phyloP scores from a whole-genome alignment of 768 basidiomycete genomes.

The Lactarius deliciosus region DNA sequence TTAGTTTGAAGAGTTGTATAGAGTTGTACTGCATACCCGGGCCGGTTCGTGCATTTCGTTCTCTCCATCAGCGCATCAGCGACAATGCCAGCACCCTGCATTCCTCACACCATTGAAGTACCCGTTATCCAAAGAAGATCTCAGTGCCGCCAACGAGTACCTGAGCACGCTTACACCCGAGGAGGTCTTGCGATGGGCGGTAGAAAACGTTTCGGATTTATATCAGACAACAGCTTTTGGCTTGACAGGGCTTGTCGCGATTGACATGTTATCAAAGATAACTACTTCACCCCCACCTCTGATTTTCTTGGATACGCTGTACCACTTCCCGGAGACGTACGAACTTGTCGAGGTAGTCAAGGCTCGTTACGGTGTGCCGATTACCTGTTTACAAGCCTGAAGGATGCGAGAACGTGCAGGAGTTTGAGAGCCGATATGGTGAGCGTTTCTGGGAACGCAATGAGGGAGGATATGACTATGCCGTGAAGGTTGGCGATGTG shows the following conservation, averaged over 20 bases:
- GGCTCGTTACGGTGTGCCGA: slow-evolving; percentile 63
- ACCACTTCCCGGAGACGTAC: slow-evolving; percentile 94
- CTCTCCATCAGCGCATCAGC: not conserved
- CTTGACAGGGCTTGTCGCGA: slow-evolving; percentile 88
- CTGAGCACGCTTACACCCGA: slow-evolving; percentile 73
- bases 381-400: slow-evolving; percentile 81
- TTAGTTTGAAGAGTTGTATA: slow-evolving; percentile 30
- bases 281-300: slow-evolving; percentile 69
- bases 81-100: slow-evolving; percentile 26
- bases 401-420: slow-evolving; percentile 59
- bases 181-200: slow-evolving; percentile 83
- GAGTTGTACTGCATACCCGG: slow-evolving; percentile 10
- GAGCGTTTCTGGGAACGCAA: slow-evolving; percentile 83
- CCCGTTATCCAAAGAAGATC: slow-evolving; percentile 57
- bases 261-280: slow-evolving; percentile 91
- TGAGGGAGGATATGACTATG: slow-evolving; percentile 86
- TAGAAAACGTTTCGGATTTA: slow-evolving; percentile 73
- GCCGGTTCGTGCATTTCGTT: slow-evolving; percentile 5
- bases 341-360: slow-evolving; percentile 83
- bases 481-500: slow-evolving; percentile 69
- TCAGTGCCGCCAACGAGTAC: slow-evolving; percentile 70
- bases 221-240: slow-evolving; percentile 98
- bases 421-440: slow-evolving; percentile 82
- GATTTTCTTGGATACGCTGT: slow-evolving; percentile 95
- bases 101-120: slow-evolving; percentile 50